Evolutionary conservation across 2,329 filamentous ascomycete species (phyloP).

Genomic region (Plenodomus tracheiphilus): DNA sequence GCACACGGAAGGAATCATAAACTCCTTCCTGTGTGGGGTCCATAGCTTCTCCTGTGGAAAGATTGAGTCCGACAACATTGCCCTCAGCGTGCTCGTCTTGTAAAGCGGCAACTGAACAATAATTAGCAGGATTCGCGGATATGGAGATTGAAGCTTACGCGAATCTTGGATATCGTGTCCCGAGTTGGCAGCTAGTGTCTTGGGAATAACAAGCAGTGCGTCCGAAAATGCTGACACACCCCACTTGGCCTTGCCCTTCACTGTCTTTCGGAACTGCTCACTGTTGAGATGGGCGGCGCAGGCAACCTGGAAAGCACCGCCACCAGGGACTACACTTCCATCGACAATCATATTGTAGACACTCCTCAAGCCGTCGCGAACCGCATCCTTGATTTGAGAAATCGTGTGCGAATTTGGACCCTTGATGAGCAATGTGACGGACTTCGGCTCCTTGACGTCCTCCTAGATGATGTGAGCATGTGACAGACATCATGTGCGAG

Average conservation of each 20-base stretch:
- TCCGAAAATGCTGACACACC: constrained; percentile 95
- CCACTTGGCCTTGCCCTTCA: constrained; percentile 98
- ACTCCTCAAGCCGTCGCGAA: constrained; percentile 89
- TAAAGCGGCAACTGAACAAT: constrained; percentile 70
- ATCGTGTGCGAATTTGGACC: constrained; percentile 97
- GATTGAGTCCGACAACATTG: constrained; percentile 81
- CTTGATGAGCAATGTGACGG: constrained; percentile 96
- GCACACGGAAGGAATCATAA: constrained; percentile 92
- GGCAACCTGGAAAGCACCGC: constrained; percentile 93
- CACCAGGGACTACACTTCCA: constrained; percentile 89
- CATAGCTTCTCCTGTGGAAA: constrained; percentile 89
- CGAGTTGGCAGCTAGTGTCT: constrained; percentile 93
- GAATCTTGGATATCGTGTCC: constrained; percentile 97
- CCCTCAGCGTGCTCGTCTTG: constrained; percentile 86
- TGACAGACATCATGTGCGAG: background rate
- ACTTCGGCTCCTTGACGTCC: constrained; percentile 98
- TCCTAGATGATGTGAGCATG: constrained; percentile 54
- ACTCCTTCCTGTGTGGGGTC: constrained; percentile 91
- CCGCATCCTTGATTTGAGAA: constrained; percentile 92
- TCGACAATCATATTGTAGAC: constrained; percentile 99
- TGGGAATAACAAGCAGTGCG: constrained; percentile 91
- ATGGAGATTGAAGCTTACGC: constrained; percentile 65
- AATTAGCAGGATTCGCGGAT: too few relatives aligned
- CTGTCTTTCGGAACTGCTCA: constrained; percentile 81
- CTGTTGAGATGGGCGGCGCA: constrained; percentile 86